Evolutionary conservation across 2,329 filamentous ascomycete species (phyloP), one percentile per base, ranked within the genome.

Genomic region (Fusarium citri): DNA sequence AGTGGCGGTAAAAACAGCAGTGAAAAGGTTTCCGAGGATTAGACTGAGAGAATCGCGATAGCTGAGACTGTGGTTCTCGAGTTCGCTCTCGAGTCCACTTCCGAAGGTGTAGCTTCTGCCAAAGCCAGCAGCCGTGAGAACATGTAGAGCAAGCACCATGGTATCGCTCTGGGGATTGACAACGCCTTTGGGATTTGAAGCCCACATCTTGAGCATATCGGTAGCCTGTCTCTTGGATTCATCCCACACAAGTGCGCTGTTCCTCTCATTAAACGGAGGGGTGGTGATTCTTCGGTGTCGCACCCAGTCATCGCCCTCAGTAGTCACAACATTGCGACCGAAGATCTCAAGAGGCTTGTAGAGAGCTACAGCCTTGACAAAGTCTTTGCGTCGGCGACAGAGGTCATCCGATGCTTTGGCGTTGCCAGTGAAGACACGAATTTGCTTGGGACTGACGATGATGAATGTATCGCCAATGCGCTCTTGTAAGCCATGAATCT

Each of bases 261-360:
- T 73, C 34, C 59, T 66, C 55, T 73, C 71, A 26, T 66, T 73
- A 45, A 73, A 73, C 0, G 67, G 64, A n/a, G 68, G 69, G 1
- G 69, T 72, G 10, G 69, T 72, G 53, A 72, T 69, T 42, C 50
- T 42, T 30, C 69, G 46, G 41, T 71, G 68, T 11, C 69, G 55
- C 8, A 72, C 55, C 69, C 69, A 72, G 22, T 69, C 68, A 6
- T 72, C 69, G 5, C 69, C 69, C 31, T 72, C 69, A 5, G 69
- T 72, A 0, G 69, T 72, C 10, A 72, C 69, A 0, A 72, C 68
- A 34, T 72, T 72, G 25, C 61, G 56, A 4, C 69, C 69, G 28
- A 72, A 72, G 14, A 72, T 72, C 53, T 72, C 69, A 0, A 72
- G 66, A 3, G 69, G 69, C 2, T 69, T 72, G 26, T 72, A 72